Conservation (phyloP, 352 stramenopile species). For the Phytophthora fragariae region DNA sequence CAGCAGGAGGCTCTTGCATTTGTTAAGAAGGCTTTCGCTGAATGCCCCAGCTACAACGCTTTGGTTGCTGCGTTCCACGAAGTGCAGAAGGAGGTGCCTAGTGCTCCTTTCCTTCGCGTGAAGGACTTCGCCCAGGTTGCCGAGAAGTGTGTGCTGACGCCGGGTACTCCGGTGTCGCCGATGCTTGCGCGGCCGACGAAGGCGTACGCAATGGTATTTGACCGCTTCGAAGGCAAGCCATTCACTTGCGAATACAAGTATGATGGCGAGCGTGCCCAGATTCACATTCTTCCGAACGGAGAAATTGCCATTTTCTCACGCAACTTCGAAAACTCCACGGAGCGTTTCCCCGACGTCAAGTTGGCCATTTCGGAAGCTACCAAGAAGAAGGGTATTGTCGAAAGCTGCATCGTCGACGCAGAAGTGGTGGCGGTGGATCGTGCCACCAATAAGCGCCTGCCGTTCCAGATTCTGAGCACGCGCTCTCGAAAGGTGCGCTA, state of each 20-base stretch:
- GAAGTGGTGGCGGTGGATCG: conserved; percentile 99
- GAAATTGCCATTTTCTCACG: conserved; percentile 98
- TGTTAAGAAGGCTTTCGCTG: conserved; percentile 98
- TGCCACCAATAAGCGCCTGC: conserved; percentile 96
- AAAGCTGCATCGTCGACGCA: conserved; percentile 97
- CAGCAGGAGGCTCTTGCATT: conserved; percentile 91
- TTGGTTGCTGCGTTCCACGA: conserved; percentile 92
- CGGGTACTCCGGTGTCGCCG: conserved; percentile 97
- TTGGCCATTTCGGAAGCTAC: conserved; percentile 73
- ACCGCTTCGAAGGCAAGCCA: conserved; percentile 94
- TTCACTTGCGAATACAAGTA: conserved; percentile 99
- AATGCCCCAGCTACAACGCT: conserved; percentile 97
- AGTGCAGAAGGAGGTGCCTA: conserved; percentile 53
- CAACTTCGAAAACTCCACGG: conserved; percentile 98
- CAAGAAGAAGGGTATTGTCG: conserved; percentile 61
- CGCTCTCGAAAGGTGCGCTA: conserved; percentile 92
- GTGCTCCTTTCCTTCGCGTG: conserved; percentile 53
- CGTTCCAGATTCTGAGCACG: conserved; percentile 99
- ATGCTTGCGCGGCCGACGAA: conserved; percentile 99
- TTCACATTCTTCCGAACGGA: conserved; percentile 91
- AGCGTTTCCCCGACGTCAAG: conserved; percentile 96
- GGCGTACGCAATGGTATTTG: conserved; percentile 96
- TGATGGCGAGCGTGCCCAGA: conserved; percentile 98
- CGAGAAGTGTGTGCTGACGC: conserved; percentile 91
- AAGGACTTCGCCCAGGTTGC: conserved; percentile 69